Conservation (phyloP, 805 yeast species). For the Suhomyces sp. region DNA sequence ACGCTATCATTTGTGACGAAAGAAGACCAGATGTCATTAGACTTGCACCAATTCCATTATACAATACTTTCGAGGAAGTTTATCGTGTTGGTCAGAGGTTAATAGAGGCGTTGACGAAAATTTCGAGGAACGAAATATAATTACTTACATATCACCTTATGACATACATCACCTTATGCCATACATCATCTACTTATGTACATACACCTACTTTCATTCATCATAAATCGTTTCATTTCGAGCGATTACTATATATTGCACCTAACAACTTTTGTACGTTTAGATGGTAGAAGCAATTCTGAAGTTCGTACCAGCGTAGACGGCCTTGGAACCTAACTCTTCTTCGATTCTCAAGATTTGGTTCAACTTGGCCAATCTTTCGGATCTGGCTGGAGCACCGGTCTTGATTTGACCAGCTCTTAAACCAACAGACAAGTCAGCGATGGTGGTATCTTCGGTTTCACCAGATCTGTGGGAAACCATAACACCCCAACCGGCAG, state of each 20-base stretch:
- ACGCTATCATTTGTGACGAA: conserved; percentile 82
- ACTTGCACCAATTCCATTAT: conserved; percentile 82
- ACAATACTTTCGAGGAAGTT: conserved; percentile 73
- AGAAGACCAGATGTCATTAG: conserved; percentile 89
- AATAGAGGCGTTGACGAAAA: conserved; percentile 34
- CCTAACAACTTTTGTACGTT: conserved; percentile 16
- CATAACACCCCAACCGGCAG: conserved; percentile 99
- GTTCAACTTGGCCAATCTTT: conserved; percentile 98
- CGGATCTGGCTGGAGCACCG: conserved; percentile 99
- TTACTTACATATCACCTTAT: background rate
- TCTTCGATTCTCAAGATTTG: conserved; percentile 98
- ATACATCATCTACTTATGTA: background rate
- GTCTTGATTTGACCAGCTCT: conserved; percentile 99
- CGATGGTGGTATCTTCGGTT: conserved; percentile 98
- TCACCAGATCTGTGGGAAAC: conserved; percentile 99
- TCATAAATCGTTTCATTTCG: background rate
- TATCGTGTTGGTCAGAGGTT: conserved; percentile 44
- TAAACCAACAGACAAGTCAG: conserved; percentile 96
- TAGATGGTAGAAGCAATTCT: conserved; percentile 50
- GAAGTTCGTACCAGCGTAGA: conserved; percentile 93
- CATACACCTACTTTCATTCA: background rate
- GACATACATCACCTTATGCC: background rate
- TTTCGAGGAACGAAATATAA: background rate
- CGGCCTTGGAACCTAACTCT: conserved; percentile 96
- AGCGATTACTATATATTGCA: no score